Percentiles rank a stretch among this genome's conserved stretches.
Conservation (phyloP, 2,329 filamentous ascomycete genomes). For the Fusarium sp. region DNA sequence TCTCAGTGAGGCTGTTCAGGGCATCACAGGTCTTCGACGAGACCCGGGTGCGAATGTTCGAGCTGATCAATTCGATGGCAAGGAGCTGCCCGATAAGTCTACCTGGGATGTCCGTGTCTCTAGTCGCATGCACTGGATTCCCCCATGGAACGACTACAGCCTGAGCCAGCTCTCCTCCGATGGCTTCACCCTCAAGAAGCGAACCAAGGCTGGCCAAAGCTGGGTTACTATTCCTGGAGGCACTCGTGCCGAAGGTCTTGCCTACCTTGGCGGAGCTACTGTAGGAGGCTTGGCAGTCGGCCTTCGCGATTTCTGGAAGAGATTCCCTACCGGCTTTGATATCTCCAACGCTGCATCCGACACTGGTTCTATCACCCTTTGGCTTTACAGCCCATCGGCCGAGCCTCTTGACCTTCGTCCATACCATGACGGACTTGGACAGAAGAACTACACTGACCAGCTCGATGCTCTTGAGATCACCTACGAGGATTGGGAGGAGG, state of each 20-base stretch:
- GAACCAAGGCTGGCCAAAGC: conserved; percentile 66
- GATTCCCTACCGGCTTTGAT: conserved; percentile 69
- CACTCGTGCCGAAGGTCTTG: conserved; percentile 65
- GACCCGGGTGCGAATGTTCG: conserved; percentile 64
- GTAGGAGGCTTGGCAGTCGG: conserved; percentile 69
- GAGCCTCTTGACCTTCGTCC: conserved; percentile 67
- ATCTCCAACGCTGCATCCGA: conserved; percentile 63
- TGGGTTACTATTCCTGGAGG: conserved; percentile 70
- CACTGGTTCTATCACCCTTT: conserved; percentile 65
- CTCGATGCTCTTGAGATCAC: conserved; percentile 71
- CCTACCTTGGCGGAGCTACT: conserved; percentile 68
- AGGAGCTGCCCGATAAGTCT: conserved; percentile 55
- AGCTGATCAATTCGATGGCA: conserved; percentile 62
- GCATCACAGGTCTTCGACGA: conserved; percentile 67
- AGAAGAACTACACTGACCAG: conserved; percentile 67
- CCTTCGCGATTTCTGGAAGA: conserved; percentile 72
- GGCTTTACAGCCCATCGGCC: conserved; percentile 69
- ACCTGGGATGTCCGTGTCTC: conserved; percentile 62
- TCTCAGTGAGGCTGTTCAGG: conserved; percentile 68
- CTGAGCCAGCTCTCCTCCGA: conserved; percentile 69
- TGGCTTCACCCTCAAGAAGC: conserved; percentile 70
- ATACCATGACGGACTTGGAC: conserved; percentile 68
- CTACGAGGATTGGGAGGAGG: conserved; percentile 70
- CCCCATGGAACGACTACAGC: conserved; percentile 68
- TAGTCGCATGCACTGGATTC: conserved; percentile 65